phyloP scores from a whole-genome alignment of 495 filamentous ascomycete genomes.

The Venustampulla echinocandica region DNA sequence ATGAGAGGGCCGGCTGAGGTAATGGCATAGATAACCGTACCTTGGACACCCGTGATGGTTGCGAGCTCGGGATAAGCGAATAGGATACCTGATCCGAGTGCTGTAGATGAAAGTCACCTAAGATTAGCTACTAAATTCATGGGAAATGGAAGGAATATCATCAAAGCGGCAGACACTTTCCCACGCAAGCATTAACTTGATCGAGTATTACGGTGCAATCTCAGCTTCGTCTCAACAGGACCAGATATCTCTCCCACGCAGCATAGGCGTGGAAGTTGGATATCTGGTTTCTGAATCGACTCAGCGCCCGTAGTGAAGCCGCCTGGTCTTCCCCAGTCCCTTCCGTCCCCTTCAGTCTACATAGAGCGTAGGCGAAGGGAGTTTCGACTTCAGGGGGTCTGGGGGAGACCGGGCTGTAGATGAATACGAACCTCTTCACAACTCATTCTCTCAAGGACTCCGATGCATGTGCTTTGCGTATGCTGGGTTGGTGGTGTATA shows the following conservation, averaged over 20 bases:
- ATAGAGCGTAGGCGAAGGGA: background rate
- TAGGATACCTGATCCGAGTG: conserved; percentile 68
- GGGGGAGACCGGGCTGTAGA: conserved; percentile 19
- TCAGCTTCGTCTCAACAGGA: conserved; percentile 57
- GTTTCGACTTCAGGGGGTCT: conserved; percentile 13
- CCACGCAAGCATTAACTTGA: conserved; percentile 94
- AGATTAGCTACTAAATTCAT: conserved; percentile 18
- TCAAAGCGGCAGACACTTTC: conserved; percentile 76
- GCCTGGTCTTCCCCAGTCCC: conserved; percentile 28
- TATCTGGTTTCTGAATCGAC: conserved; percentile 36
- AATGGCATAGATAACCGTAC: conserved; percentile 61
- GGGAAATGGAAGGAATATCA: conserved; percentile 19
- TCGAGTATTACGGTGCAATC: conserved; percentile 87
- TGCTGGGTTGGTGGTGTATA: conserved; percentile 15
- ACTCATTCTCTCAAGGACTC: conserved; percentile 20
- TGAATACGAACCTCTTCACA: conserved; percentile 42
- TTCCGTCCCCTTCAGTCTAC: conserved; percentile 1
- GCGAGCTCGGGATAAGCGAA: conserved; percentile 73
- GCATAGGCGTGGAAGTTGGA: conserved; percentile 33
- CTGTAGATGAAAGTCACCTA: conserved; percentile 34
- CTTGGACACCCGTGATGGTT: conserved; percentile 69
- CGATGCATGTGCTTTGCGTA: conserved; percentile 14
- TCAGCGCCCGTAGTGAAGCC: conserved; percentile 85
- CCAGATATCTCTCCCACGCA: conserved; percentile 16
- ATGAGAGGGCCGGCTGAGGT: conserved; percentile 58